These are phyloP conservation scores for Globisporangium heterothallicum DNA, from an alignment of 352 stramenopile species.

Conservation along the genomic window DNA sequence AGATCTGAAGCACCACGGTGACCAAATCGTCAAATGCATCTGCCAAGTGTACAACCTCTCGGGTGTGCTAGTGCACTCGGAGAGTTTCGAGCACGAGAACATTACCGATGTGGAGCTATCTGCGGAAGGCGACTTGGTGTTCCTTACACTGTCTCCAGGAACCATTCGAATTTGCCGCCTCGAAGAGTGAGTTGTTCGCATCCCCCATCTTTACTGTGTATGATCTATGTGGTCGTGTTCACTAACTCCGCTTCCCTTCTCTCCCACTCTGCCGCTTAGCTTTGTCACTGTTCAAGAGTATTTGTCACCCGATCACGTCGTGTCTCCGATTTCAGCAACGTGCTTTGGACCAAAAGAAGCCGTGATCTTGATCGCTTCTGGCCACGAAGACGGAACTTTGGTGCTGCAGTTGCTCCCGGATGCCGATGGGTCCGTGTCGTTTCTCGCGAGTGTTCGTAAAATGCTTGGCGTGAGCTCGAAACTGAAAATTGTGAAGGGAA, in stretches of 20 bases:
- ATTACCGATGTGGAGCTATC: constrained; percentile 51
- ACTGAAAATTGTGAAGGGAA: constrained; percentile 85
- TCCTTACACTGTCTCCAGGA: constrained; percentile 43
- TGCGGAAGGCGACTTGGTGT: constrained; percentile 64
- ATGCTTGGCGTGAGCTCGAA: constrained; percentile 76
- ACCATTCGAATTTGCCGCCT: constrained; percentile 65
- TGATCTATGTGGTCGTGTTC: neutral
- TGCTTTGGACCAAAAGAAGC: constrained; percentile 73
- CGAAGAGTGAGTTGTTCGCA: constrained; percentile 62
- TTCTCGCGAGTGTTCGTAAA: constrained; percentile 64
- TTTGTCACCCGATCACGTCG: constrained; percentile 16
- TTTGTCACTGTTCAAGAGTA: constrained; percentile 80
- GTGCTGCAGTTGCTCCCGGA: constrained; percentile 79
- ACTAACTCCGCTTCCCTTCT: too few relatives aligned
- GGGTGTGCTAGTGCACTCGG: constrained; percentile 43
- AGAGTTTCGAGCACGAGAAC: constrained; percentile 41
- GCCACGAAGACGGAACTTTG: constrained; percentile 66
- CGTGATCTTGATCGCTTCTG: constrained; percentile 63
- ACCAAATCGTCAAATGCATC: constrained; percentile 24
- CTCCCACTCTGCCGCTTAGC: too few relatives aligned
- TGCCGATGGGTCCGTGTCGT: constrained; percentile 68
- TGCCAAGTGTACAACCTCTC: constrained; percentile 68
- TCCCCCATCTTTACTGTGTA: neutral
- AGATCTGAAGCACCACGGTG: neutral
- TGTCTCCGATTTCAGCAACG: constrained; percentile 45